phyloP scores from a whole-genome alignment of 306 rosid species.

The Ziziphus jujuba region DNA sequence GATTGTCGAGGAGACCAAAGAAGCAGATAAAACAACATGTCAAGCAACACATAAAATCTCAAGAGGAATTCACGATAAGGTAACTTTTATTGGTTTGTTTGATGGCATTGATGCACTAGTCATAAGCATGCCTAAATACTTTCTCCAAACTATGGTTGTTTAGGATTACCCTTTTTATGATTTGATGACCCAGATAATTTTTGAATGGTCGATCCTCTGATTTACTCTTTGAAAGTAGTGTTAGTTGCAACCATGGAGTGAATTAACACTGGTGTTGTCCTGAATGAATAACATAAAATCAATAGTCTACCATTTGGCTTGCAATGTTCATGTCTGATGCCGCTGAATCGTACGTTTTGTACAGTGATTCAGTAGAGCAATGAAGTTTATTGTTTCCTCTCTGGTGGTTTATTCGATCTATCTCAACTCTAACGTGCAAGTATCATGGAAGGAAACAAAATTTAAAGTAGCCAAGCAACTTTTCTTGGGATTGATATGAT shows the following conservation, averaged over 20 bases:
- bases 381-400: background rate
- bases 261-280: background rate
- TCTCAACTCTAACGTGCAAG: background rate
- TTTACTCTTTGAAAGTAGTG: background rate
- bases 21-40: conserved; percentile 74
- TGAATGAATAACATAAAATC: background rate
- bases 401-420: too few species aligned
- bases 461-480: background rate
- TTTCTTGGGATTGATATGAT: conserved; percentile 7
- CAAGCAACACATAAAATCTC: conserved; percentile 73
- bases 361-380: background rate
- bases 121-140: too few species aligned
- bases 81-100: conserved; percentile 23
- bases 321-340: background rate
- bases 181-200: background rate
- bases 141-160: background rate
- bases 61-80: conserved; percentile 88
- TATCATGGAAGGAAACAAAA: background rate
- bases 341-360: background rate
- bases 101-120: too few species aligned
- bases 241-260: background rate
- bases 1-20: conserved; percentile 73
- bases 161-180: background rate
- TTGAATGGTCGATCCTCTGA: background rate
- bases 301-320: background rate